A percentile compares a stretch with the other conserved stretches of the same genome.
Conservation (phyloP, 129 eudicot genomes). For the Calendula officinalis region DNA sequence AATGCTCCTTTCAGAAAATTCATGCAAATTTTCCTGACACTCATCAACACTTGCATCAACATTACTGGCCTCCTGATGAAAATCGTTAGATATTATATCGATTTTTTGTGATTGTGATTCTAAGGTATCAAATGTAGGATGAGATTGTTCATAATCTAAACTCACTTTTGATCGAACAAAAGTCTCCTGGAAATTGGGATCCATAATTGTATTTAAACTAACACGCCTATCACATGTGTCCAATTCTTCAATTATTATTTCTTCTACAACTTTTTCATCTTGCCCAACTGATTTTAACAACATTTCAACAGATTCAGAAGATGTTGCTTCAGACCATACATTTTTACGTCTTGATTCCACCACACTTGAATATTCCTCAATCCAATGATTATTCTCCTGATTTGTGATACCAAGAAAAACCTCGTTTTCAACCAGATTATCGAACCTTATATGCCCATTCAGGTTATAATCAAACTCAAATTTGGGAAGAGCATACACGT, state of each 20-base stretch:
- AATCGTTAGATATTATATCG: constrained; percentile 30
- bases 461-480: constrained; percentile 85
- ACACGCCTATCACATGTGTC: constrained; percentile 36
- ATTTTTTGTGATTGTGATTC: constrained; percentile 17
- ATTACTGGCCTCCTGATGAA: constrained; percentile 30
- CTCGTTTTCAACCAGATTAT: constrained; percentile 79
- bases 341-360: constrained; percentile 35
- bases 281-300: constrained; percentile 87
- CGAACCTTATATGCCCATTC: constrained; percentile 81
- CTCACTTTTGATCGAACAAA: constrained; percentile 12
- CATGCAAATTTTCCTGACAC: constrained; percentile 27
- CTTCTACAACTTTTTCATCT: constrained; percentile 72
- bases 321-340: constrained; percentile 99
- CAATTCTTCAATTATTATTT: constrained; percentile 37
- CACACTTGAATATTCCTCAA: constrained; percentile 71
- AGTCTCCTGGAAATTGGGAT: constrained; percentile 30
- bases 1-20: constrained; percentile 22
- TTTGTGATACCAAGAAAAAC: constrained; percentile 88
- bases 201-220: constrained; percentile 38
- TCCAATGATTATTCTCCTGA: constrained; percentile 95
- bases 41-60: constrained; percentile 21
- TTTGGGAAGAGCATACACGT: constrained; percentile 70
- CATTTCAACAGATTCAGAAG: constrained; percentile 97
- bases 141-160: background rate
- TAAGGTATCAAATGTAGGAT: too few species aligned